These are phyloP conservation scores for Globisporangium acanthophoron DNA, from an alignment of 352 stramenopile species.

Conservation along the genomic window DNA sequence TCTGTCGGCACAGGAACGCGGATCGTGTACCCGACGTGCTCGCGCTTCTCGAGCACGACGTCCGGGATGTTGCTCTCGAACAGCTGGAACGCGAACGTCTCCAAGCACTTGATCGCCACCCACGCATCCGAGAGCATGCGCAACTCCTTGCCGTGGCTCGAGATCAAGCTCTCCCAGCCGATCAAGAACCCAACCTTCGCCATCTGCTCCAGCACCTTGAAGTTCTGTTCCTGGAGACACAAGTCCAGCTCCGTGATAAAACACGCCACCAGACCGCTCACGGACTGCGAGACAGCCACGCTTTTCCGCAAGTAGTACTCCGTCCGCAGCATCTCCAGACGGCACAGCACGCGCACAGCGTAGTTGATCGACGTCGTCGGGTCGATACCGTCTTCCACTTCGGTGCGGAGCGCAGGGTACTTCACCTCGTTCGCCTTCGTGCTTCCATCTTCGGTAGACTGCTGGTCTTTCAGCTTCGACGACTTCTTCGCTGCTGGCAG, in stretches of 20 bases:
- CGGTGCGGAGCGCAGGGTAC: conserved; percentile 63
- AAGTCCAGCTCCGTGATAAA: conserved; percentile 78
- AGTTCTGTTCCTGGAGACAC: conserved; percentile 54
- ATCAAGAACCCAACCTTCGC: conserved; percentile 83
- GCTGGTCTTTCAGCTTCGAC: conserved; percentile 27
- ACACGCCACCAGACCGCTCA: conserved; percentile 75
- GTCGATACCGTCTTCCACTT: conserved; percentile 52
- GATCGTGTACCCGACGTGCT: conserved; percentile 66
- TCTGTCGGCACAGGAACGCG: conserved; percentile 35
- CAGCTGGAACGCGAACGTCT: conserved; percentile 83
- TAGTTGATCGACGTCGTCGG: conserved; percentile 48
- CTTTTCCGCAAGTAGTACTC: conserved; percentile 85
- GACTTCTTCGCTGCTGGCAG: conserved; percentile 40
- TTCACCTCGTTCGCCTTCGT: conserved; percentile 28
- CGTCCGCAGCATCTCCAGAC: conserved; percentile 64
- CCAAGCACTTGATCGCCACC: conserved; percentile 85
- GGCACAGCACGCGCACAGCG: conserved; percentile 54
- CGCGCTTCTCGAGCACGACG: conserved; percentile 56
- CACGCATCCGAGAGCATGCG: conserved; percentile 92
- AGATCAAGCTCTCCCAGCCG: conserved; percentile 94
- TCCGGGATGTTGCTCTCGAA: conserved; percentile 32
- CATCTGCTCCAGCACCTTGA: conserved; percentile 63
- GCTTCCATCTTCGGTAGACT: conserved; percentile 20
- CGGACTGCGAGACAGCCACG: conserved; percentile 76
- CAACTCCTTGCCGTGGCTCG: conserved; percentile 93